Base-by-base conservation (phyloP, 352 stramenopile species). In the Halophytophthora polymorphica region DNA sequence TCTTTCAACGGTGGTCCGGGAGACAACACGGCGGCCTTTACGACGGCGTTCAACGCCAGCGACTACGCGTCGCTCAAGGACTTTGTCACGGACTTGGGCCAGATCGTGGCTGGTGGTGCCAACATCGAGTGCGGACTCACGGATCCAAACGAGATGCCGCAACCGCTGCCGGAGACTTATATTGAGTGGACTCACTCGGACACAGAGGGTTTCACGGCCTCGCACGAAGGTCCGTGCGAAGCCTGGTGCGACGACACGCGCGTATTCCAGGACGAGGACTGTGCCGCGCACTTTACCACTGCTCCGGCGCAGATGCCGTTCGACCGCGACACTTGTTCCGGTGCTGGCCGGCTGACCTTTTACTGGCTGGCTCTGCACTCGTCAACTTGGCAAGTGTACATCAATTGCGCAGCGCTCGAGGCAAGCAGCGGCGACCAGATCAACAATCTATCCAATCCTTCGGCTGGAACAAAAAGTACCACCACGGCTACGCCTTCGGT, bases 291-390 rank as follows among this genome's bases (percentile, higher is more conserved):
- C 38, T 69, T 58, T 43, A 62, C 63, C 29, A 57, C 54, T 14
- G 50, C 45, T 8, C 56, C 63, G 5, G 56, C 64, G 7, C 45
- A 66, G 45, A 58, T 77, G 28, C 50, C 50, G 19, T 66, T 55
- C 48, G 60, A 77, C 22, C 22, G 54, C 22, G 36, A 43, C 17
- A 56, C 57, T 18, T 73, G 59, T 41, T 31, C 21, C 3, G 58
- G 54, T 37, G 48, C 62, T 17, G 68, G 51, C 29, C 51, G 50
- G 35, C 25, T 73, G 35, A 61, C 50, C 14, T 60, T 61, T 25
- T 62, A 64, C 48, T 76, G 66, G 66, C 12, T 76, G 19, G 66
- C 66, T 6, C 25, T 76, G 39, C 66, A 76, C 51, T 46, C 53
- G 13, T 42, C 48, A 11, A 50, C 54, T 0, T 76, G 66, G 66